Evolutionary conservation across 371 early-diverging fungal species (phyloP), one percentile per base, ranked within the genome.

Genomic region (Capillidium rhysosporum): DNA sequence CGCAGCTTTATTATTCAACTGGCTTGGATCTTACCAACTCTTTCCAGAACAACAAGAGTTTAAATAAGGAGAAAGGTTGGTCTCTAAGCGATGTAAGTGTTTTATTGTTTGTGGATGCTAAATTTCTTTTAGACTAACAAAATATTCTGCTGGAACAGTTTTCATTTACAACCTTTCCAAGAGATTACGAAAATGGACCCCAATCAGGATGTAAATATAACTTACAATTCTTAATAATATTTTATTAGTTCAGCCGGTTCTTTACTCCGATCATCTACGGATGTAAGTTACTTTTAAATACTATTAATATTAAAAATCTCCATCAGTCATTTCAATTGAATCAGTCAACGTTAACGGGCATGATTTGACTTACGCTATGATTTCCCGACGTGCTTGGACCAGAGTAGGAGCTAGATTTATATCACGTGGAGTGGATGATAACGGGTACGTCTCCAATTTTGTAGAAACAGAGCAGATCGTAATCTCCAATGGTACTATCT

Each of bases 381-480:
- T 93, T 26, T 77, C 89, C 2, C 79, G 93, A 26, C 77, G 92
- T 49, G 79, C 79, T 39, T 77, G 80, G 43, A 77, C 76, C 59
- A 73, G 90, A 47, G 70, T 75, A 4, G 89, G 90, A 39, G 82
- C 94, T 0, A 83, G 99, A 30, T 98, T 84, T 67, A 87, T 91
- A 61, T 79, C 84, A 30, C 82, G 99, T 57, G 99, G 99, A 46
- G 75, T 91, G 20, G 93, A 99, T 68, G 77, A 68, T 24, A 57
- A 84, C 1, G 99, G 99, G 18, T 75, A 98, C 62, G 92, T 89
- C 2, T 82, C 97, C 38, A 99, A 99, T 66, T 92, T 77, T 71
- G 97, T 95, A 1, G 99, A 99, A 66, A 98, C 99, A 0, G 98
- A 98, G 63, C 95, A 98, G 66, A 63, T 95, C 46, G 70, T 94